Evolutionary conservation across 1,284 basidiomycete genomes (phyloP).

Genomic region (Rhodofomes roseus): DNA sequence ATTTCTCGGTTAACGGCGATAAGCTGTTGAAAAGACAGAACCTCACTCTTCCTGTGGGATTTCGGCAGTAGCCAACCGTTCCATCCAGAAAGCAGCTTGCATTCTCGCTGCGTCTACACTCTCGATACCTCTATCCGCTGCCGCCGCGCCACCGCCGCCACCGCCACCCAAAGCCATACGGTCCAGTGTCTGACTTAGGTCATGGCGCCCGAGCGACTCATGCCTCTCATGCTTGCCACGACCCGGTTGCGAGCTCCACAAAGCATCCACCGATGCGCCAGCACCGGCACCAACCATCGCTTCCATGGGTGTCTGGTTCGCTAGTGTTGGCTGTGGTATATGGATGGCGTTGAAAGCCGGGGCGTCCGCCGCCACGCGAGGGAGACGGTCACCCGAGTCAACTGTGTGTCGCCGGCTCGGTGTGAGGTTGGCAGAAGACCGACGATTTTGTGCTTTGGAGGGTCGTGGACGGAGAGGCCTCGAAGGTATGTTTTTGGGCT

Average conservation of each 20-base stretch:
- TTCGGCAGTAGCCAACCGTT: conserved; percentile 50
- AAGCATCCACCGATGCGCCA: conserved; percentile 27
- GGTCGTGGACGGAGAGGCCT: conserved; percentile 8
- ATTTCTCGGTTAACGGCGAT: neutral
- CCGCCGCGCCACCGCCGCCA: conserved; percentile 39
- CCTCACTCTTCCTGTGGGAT: conserved; percentile 52
- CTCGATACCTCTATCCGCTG: conserved; percentile 26
- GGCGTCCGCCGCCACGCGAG: conserved; percentile 7
- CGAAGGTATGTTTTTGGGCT: conserved; percentile 42
- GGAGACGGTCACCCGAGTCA: neutral
- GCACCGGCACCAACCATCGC: conserved; percentile 40
- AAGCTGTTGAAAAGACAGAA: conserved; percentile 3
- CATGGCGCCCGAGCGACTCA: conserved; percentile 10
- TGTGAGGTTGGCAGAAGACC: conserved; percentile 21
- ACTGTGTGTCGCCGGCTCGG: conserved; percentile 15
- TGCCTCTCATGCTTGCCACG: conserved; percentile 19
- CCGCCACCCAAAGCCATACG: conserved; percentile 52
- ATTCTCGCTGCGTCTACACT: conserved; percentile 54
- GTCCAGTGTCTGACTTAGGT: conserved; percentile 46
- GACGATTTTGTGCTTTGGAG: conserved; percentile 12
- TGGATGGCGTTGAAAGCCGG: conserved; percentile 17
- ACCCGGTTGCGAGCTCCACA: conserved; percentile 38
- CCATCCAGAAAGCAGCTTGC: conserved; percentile 68
- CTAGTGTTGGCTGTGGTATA: conserved; percentile 29
- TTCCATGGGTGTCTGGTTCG: conserved; percentile 48